Percentiles rank a stretch among this genome's conserved stretches.
phyloP scores from a whole-genome alignment of 805 yeast genomes.

The Metschnikowia lochheadii region DNA sequence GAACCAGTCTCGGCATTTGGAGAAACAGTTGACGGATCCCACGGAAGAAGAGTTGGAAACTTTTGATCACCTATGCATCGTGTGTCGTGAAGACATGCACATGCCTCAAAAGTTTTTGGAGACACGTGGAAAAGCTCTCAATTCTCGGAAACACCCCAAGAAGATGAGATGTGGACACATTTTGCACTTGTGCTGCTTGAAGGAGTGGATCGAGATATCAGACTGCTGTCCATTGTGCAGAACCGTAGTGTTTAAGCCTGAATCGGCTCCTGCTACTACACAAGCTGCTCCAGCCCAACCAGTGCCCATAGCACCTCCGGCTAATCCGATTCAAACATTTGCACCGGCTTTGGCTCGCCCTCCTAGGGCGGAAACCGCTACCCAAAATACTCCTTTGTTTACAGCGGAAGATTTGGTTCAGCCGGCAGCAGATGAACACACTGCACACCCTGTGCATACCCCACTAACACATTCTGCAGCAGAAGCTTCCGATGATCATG shows the following conservation, averaged over 20 bases:
- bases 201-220: constrained; percentile 89
- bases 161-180: constrained; percentile 81
- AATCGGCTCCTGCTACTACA: not conserved
- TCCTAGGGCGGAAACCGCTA: not conserved
- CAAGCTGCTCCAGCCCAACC: not conserved
- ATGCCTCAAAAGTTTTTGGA: constrained; percentile 36
- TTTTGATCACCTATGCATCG: constrained; percentile 68
- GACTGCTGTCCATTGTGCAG: constrained; percentile 93
- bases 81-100: constrained; percentile 88
- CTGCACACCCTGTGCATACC: not conserved
- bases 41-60: constrained; percentile 51
- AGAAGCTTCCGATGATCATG: not conserved
- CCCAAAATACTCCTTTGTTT: not conserved
- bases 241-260: constrained; percentile 47
- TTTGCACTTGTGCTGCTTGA: constrained; percentile 83
- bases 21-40: constrained; percentile 60
- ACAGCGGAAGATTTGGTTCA: not conserved
- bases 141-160: constrained; percentile 56
- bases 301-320: not conserved
- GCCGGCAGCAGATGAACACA: not conserved
- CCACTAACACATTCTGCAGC: not conserved
- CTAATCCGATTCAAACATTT: not conserved
- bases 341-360: not conserved
- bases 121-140: constrained; percentile 18
- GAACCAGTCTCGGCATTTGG: constrained; percentile 59